These are phyloP conservation scores for Cladophialophora carrionii DNA, from an alignment of 2,329 filamentous ascomycete species.

Conservation along the genomic window DNA sequence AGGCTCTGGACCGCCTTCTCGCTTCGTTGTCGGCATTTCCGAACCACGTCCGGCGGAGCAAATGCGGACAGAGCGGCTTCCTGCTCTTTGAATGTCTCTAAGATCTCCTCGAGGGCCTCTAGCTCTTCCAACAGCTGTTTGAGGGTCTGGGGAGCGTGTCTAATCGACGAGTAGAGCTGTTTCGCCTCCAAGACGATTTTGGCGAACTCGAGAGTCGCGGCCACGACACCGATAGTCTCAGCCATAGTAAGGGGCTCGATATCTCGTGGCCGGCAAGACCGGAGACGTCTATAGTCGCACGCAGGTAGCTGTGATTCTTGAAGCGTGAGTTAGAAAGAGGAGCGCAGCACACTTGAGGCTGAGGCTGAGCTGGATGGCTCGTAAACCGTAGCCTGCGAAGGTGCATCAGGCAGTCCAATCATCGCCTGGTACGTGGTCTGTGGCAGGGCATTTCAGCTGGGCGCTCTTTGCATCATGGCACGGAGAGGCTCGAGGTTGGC, in stretches of 20 bases:
- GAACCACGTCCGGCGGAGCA: constrained; percentile 7
- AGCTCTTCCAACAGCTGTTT: constrained; percentile 18
- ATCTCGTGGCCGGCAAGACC: neutral
- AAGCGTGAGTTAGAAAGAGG: neutral
- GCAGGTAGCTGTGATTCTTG: neutral
- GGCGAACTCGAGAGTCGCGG: constrained; percentile 19
- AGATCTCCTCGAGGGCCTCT: constrained; percentile 5
- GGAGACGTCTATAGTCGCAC: neutral
- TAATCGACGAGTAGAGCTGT: constrained; percentile 13
- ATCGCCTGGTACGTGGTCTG: neutral
- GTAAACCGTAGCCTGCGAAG: neutral
- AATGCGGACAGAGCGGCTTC: constrained; percentile 11
- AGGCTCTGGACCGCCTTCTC: constrained; percentile 18
- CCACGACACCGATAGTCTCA: constrained; percentile 22
- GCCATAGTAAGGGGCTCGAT: constrained; percentile 9
- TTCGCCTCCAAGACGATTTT: constrained; percentile 16
- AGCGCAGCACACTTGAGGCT: neutral
- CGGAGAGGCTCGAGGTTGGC: too few species aligned
- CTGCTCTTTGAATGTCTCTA: constrained; percentile 21
- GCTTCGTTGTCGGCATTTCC: constrained; percentile 18
- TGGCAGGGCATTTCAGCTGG: too few species aligned
- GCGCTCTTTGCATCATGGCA: too few species aligned
- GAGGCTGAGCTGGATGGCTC: neutral
- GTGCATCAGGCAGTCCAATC: neutral
- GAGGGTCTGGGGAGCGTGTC: constrained; percentile 17